Base-by-base conservation (phyloP, 345 rosid genomes). In the Luvunga scandens region DNA sequence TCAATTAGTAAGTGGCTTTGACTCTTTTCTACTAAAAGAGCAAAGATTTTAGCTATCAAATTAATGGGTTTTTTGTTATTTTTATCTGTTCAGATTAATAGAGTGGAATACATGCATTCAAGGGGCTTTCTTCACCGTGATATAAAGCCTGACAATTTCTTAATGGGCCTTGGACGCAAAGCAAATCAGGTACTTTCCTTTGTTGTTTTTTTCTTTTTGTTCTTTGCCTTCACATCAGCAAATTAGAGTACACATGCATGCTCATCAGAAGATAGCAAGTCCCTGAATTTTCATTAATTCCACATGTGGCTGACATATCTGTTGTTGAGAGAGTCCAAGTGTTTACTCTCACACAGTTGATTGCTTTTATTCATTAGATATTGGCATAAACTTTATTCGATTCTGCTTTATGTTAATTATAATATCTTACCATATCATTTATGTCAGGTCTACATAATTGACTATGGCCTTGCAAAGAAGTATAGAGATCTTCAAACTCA, bases 401-500 rank as follows among this genome's bases (percentile, higher is more conserved):
- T 66, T 70, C 71, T n/a, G n/a, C n/a, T n/a, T n/a, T n/a, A n/a
- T n/a, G n/a, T n/a, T n/a, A n/a, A n/a, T n/a, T n/a, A n/a, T n/a
- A n/a, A n/a, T n/a, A n/a, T n/a, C 45, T 60, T 21, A 34, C 45
- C 77, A 60, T 59, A 70, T 56, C 25, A 45, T 79, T 57, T 83
- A 2, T 74, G 25, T 24, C 84, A 93, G 97, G 94, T 93, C 50
- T 93, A 90, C 75, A 81, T 85, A 72, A 93, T 93, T 85, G 97
- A 93, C 79, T 93, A 85, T 89, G 97, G 97, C 60, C 97, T 93
- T 76, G 97, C 94, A 42, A 92, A 93, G 88, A 93, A 91, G 84
- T 93, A 93, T 83, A 89, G 95, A 84, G 97, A 93, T 85, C 95
- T 93, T 83, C 97, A 93, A 81, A 93, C 97, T 56, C 94, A 91